phyloP scores from a whole-genome alignment of 2,329 filamentous ascomycete species.

The Trematosphaeria pertusa region DNA sequence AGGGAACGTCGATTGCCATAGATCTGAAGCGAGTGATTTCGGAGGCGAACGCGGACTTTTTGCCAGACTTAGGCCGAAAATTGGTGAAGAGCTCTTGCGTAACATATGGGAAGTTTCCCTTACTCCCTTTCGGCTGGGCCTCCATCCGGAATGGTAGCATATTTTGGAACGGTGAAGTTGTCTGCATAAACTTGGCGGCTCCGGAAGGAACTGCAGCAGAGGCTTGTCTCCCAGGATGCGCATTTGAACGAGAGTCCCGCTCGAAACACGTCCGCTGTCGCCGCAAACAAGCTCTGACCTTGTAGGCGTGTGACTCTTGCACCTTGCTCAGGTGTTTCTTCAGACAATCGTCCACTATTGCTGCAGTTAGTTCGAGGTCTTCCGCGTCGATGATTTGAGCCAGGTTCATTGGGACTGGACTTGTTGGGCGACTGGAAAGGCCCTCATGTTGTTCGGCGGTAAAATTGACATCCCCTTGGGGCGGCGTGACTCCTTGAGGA shows the following conservation, averaged over 20 bases:
- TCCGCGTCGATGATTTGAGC: conserved; percentile 9
- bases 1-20: conserved; percentile 35
- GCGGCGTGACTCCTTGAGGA: too few species aligned
- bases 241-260: conserved; percentile 20
- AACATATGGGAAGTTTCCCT: background rate
- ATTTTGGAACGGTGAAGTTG: conserved; percentile 29
- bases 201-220: background rate
- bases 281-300: conserved; percentile 20
- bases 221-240: conserved; percentile 4
- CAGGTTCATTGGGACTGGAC: too few species aligned
- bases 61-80: conserved; percentile 7
- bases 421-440: too few species aligned
- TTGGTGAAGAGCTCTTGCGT: conserved; percentile 26
- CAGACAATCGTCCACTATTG: conserved; percentile 19
- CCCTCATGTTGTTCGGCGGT: too few species aligned
- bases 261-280: conserved; percentile 31
- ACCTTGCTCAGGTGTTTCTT: conserved; percentile 19
- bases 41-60: conserved; percentile 10
- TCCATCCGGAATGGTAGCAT: conserved; percentile 26
- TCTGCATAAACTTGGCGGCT: conserved; percentile 23
- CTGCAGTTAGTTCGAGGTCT: conserved; percentile 13
- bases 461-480: too few species aligned
- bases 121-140: conserved; percentile 5
- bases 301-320: conserved; percentile 24
- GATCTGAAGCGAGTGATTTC: conserved; percentile 25